Base-by-base conservation (phyloP, 192 early-diverging fungal genomes). In the Backusella mclennaniae region DNA sequence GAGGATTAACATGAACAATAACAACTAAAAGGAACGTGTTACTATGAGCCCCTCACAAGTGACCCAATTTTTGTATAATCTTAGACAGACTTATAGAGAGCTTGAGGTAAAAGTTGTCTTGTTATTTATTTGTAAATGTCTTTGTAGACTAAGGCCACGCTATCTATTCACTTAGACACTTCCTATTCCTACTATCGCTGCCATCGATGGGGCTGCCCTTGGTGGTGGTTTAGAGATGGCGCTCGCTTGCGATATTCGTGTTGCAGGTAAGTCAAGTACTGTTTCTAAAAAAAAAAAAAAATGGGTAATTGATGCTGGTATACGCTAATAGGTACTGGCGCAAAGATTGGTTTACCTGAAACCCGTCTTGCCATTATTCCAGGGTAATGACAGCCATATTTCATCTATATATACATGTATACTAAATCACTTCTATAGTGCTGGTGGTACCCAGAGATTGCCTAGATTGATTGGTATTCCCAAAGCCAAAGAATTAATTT, bases 361-460 rank as follows among this genome's bases (percentile, higher is more conserved):
- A 97, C 97, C 1, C 91, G 89, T 63, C 87, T 98, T 23, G 96
- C 94, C 41, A 98, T 99, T 71, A 98, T 99, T 71, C 97, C 97
- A 35, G 97, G 97, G 89, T 93, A 86, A 31, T 56, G 11, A 56
- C 9, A 6, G n/a, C 14, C 35, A 21, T 38, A 14, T 69, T 14
- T 53, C 19, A 69, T 12, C 19, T 15, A 11, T 17, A 29, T 33
- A 69, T 69, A 69, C 9, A 35, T 23, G 1, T 17, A 11, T 44
- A 46, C 11, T 23, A 21, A 69, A 39, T 3, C 1, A 17, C 7
- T 4, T 38, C 23, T 21, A 35, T 85, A 93, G 93, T 39, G 96
- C 97, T 49, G 97, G 97, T 29, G 97, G 97, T 36, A 99, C 97
- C 8, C 95, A 97, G 83, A 90, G 96, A 31, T 85, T 98, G 44